Base-by-base conservation (phyloP, 805 yeast species). In the Tetrapisispora pingtungensis region DNA sequence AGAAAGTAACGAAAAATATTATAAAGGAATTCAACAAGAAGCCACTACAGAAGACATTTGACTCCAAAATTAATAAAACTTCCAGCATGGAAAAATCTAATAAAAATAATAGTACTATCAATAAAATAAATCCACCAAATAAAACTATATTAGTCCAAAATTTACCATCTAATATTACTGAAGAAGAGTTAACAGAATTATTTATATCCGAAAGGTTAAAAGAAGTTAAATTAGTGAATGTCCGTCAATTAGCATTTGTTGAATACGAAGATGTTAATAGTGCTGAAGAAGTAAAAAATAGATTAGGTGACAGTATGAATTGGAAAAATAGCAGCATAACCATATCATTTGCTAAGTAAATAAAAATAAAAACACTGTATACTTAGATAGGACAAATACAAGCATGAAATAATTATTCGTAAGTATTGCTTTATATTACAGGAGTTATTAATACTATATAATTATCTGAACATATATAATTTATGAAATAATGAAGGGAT, bases 171-270 rank as follows among this genome's bases (percentile, higher is more conserved):
- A 70, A 59, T 14, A 56, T 69, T 3, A 58, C 72, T 1, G 54
- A 61, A 13, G 70, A 66, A 0, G 67, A 65, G 3, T 61, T 88
- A 7, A 59, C 58, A 3, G 63, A 53, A 0, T 49, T 69, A 0
- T 88, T 86, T 57, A 68, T 65, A 3, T 55, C 59, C 3, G 64
- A 69, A 1, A 96, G 95, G 0, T 81, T 82, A 49, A 63, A 75
- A 12, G 84, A 81, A 50, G 67, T 81, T 1, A 75, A 94, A 43
- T 64, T 78, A 32, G 87, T 90, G 24, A 70, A 73, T 2, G 75
- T 80, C 6, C 72, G 86, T 36, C 75, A 75, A 33, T 74, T 90
- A 38, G 94, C 93, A 10, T 83, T 90, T 61, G 73, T 90, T 3
- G 97, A 90, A 54, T 90, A 81, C 58, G 77, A 73, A 20, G 65